Base-by-base conservation (phyloP, 495 filamentous ascomycete species). In the Aspergillus ellipticus region DNA sequence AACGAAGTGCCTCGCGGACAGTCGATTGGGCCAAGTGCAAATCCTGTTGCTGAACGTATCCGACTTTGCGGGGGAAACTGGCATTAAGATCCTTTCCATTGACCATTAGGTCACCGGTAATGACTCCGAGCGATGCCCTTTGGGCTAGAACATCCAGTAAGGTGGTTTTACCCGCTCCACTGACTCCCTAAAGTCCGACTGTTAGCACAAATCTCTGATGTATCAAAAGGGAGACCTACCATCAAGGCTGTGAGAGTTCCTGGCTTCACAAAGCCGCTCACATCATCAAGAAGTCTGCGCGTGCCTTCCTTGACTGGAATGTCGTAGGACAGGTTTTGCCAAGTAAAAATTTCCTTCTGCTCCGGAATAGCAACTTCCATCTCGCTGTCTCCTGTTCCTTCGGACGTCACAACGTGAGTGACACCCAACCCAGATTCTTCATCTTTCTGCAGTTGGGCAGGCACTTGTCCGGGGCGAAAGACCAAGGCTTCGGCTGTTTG, bases 1-100 rank as follows among this genome's bases (percentile, higher is more conserved):
- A 97, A 42, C 80, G 78, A 22, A 97, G 77, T 26, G 90, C 88
- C 64, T 80, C 92, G 26, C 92, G 83, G 20, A 96, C 90, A 6
- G 92, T 96, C 0, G 85, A 22, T 11, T 47, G 17, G 1, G 43
- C 76, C 19, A 94, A 74, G 69, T 96, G 92, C n/a, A 97, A 77
- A 80, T 97, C 92, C 66, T 94, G 89, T 66, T 97, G 92, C 60
- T 97, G 89, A 19, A 92, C 92, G 62, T 96, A 97, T 6, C 92
- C 92, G 3, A 90, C 94, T 74, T 92, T 94, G 28, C 92, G 85
- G 62, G 93, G 89, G 78, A 96, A 96, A 0, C 87, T 89, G 4
- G 76, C 70, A 64, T 93, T 88, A 15, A 86, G 62, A 0, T 59
- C 62, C 10, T 57, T 59, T 1, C 80, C 80, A 54, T 82, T 74